These are phyloP conservation scores for Arthromyces matolae DNA, from an alignment of 768 basidiomycete species.

Conservation along the genomic window DNA sequence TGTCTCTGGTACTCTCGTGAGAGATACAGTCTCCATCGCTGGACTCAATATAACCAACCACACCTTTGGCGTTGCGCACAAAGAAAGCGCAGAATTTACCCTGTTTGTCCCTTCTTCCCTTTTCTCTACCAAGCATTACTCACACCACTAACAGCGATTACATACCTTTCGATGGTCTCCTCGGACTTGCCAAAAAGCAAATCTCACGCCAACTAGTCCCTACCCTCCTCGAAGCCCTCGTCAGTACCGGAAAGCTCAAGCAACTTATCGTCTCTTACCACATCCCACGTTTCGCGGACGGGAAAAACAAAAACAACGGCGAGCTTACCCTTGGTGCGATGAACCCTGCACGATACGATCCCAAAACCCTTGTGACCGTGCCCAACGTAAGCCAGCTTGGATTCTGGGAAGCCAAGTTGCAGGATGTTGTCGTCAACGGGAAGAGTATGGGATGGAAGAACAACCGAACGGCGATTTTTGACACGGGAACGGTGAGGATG, in stretches of 20 bases:
- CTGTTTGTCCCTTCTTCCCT: constrained; percentile 22
- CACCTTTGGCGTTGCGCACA: constrained; percentile 58
- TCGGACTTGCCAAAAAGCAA: constrained; percentile 38
- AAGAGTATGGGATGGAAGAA: constrained; percentile 34
- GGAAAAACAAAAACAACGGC: constrained; percentile 40
- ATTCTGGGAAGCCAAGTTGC: constrained; percentile 56
- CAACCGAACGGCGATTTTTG: constrained; percentile 54
- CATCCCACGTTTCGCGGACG: constrained; percentile 55
- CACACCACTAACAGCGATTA: constrained; percentile 16
- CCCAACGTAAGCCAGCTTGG: constrained; percentile 41
- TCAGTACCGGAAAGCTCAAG: constrained; percentile 41
- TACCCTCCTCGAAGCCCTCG: constrained; percentile 59
- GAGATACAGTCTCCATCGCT: constrained; percentile 56
- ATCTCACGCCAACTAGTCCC: constrained; percentile 51
- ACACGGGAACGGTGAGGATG: constrained; percentile 34
- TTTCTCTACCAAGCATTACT: not conserved
- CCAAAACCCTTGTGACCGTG: constrained; percentile 43
- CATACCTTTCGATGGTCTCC: constrained; percentile 53
- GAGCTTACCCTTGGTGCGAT: constrained; percentile 64
- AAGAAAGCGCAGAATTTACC: constrained; percentile 54
- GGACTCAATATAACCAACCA: constrained; percentile 50
- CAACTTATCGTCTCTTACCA: constrained; percentile 64
- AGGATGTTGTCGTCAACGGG: constrained; percentile 46
- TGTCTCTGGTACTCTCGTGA: constrained; percentile 54
- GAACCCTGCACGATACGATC: constrained; percentile 49